phyloP scores from a whole-genome alignment of 1,139 yeast species.

The Yamadazyma trypodendri region DNA sequence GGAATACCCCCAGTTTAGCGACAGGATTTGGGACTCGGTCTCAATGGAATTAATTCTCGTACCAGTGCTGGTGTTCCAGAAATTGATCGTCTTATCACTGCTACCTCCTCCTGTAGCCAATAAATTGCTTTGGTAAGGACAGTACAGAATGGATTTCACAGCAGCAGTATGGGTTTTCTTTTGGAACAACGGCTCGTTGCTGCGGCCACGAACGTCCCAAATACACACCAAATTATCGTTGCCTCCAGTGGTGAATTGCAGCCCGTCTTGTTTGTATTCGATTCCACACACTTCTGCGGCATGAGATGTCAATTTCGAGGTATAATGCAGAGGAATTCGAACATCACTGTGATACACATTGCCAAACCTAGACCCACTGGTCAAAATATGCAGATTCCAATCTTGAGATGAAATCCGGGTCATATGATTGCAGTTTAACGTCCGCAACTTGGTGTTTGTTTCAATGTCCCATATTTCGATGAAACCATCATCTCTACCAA shows the following conservation, averaged over 20 bases:
- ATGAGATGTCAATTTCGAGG: slow-evolving; percentile 57
- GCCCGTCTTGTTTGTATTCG: slow-evolving; percentile 81
- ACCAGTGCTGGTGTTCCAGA: slow-evolving; percentile 95
- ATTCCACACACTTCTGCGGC: slow-evolving; percentile 92
- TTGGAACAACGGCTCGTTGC: slow-evolving; percentile 62
- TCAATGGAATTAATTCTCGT: slow-evolving; percentile 82
- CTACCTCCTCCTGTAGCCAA: slow-evolving; percentile 98
- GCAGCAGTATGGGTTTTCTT: slow-evolving; percentile 89
- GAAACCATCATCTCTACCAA: slow-evolving; percentile 82
- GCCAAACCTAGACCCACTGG: slow-evolving; percentile 85
- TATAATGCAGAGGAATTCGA: slow-evolving; percentile 77
- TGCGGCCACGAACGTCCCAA: slow-evolving; percentile 82
- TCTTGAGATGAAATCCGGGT: slow-evolving; percentile 80
- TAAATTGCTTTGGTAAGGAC: slow-evolving; percentile 80
- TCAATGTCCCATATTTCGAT: slow-evolving; percentile 95
- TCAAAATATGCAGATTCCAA: slow-evolving; percentile 81
- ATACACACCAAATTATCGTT: slow-evolving; percentile 91
- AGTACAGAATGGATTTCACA: slow-evolving; percentile 94
- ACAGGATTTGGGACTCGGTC: slow-evolving; percentile 91
- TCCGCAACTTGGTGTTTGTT: slow-evolving; percentile 67
- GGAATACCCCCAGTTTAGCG: slow-evolving; percentile 86
- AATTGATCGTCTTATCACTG: slow-evolving; percentile 83
- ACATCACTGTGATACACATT: slow-evolving; percentile 89
- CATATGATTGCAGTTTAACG: slow-evolving; percentile 65
- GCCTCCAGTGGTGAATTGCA: slow-evolving; percentile 89